Conservation (phyloP, 2,329 filamentous ascomycete species). For the Venturia pyrina region DNA sequence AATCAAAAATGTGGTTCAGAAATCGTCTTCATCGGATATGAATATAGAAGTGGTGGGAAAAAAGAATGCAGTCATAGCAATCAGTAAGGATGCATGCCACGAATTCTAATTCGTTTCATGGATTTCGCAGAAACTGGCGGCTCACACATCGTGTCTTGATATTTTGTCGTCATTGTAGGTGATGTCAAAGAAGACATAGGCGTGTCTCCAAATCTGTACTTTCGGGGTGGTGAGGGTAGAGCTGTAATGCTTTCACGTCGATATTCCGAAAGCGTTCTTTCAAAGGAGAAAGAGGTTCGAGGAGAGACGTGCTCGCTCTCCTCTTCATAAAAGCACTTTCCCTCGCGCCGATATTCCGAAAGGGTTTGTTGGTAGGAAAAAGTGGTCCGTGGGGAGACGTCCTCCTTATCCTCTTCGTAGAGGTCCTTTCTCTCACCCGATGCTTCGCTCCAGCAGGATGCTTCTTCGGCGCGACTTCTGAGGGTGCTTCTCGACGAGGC, state of each 20-base stretch:
- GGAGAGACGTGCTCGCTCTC: background rate
- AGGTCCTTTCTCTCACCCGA: background rate
- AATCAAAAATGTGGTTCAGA: background rate
- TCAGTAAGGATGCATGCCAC: background rate
- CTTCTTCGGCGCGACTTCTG: background rate
- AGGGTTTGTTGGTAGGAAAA: background rate
- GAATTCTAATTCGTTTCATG: background rate
- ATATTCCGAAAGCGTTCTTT: background rate
- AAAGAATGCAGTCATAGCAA: background rate
- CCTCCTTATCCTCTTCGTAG: background rate
- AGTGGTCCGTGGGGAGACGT: background rate
- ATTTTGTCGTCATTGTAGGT: background rate
- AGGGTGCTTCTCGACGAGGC: background rate
- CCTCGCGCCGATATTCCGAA: background rate
- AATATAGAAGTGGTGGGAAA: background rate
- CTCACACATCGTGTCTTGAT: background rate
- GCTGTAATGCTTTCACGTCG: background rate
- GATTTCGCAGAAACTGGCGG: background rate
- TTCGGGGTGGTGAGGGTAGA: background rate
- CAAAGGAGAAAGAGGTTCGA: background rate
- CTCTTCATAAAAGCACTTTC: background rate
- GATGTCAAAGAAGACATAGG: slow-evolving; percentile 2
- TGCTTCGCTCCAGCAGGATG: background rate
- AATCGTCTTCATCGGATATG: background rate
- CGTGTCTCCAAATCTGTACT: background rate